A percentile compares a stretch with the other conserved stretches of the same genome.
phyloP scores from a whole-genome alignment of 2,329 filamentous ascomycete species.

The Nemania abortiva region DNA sequence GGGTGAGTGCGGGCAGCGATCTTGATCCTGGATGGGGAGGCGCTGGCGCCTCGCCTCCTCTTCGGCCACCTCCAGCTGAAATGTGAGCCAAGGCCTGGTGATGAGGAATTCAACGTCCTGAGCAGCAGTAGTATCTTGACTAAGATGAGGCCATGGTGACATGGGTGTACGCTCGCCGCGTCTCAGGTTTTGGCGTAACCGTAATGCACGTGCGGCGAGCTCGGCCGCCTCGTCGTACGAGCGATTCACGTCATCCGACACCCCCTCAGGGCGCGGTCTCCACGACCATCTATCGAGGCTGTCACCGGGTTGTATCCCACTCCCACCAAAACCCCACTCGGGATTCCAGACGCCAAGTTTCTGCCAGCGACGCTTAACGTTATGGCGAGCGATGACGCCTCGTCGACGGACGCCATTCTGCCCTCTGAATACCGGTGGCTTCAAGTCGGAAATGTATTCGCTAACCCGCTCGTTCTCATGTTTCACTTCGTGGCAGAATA shows the following conservation, averaged over 20 bases:
- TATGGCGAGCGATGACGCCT: conserved; percentile 38
- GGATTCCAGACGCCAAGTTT: conserved; percentile 43
- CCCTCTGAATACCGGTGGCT: neutral
- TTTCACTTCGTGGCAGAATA: neutral
- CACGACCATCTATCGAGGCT: conserved; percentile 37
- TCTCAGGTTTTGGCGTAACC: conserved; percentile 5
- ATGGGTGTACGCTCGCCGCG: conserved; percentile 19
- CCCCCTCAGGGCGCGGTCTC: conserved; percentile 11
- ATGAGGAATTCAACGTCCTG: conserved; percentile 38
- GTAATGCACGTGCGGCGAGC: conserved; percentile 13
- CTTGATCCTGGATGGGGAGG: conserved; percentile 26
- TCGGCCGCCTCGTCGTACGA: neutral
- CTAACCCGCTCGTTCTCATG: neutral
- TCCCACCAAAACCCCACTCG: conserved; percentile 39
- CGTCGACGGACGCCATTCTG: conserved; percentile 4
- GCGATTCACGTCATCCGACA: neutral
- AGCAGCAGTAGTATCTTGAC: conserved; percentile 15
- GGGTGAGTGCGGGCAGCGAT: conserved; percentile 14
- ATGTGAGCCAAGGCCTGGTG: conserved; percentile 41
- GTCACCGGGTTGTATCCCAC: conserved; percentile 18
- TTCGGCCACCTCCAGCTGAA: conserved; percentile 37
- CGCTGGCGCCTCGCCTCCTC: conserved; percentile 32
- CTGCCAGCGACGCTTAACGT: conserved; percentile 41
- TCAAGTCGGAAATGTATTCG: neutral
- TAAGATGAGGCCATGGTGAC: neutral